Evolutionary conservation across 768 basidiomycete genomes (phyloP), one percentile per base, ranked within the genome.

Genomic region (Serendipita sp.): DNA sequence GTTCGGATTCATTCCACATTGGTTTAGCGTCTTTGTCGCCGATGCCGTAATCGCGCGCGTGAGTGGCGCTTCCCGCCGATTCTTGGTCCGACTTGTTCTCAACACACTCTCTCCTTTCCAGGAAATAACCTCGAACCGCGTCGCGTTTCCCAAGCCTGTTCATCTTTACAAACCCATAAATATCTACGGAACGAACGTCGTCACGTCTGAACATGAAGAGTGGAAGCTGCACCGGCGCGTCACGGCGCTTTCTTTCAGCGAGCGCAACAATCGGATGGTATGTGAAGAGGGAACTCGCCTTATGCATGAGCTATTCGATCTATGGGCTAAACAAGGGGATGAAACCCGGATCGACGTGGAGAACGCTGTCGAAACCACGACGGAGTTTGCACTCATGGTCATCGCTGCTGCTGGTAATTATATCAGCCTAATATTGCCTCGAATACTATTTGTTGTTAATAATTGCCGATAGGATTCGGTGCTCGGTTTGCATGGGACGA

Each of bases 371-470:
- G 56, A 30, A 10, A 24, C 35, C 10, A 60, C 56, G 18, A 32
- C 56, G 8, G 16, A 37, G 1, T 37, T 60, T 18, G 45, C 45
- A 24, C 32, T 46, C 45, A 48, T 47, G 56, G 68, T 78, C 10
- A 75, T 80, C 8, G 70, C 73, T 2, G 74, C 76, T 1, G 79
- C 78, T 3, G 74, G 73, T 2, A 2, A 41, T 2, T 41, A 24
- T 41, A 41, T 13, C 41, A 41, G 3, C 41, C 7, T 5, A 1
- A 41, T 41, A 41, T 0, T 41, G 41, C 41, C 24, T 1, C 24
- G 2, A 24, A 24, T 24, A 24, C 24, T 24, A 24, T 41, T 3
- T 5, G 41, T 41, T 13, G 41, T 7, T 13, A 13, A 5, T 41
- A 13, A 41, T n/a, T n/a, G 41, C 5, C 7, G 41, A 41, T 41